Conservation (phyloP, 2,329 filamentous ascomycete genomes). For the Lizonia empirigonia region DNA sequence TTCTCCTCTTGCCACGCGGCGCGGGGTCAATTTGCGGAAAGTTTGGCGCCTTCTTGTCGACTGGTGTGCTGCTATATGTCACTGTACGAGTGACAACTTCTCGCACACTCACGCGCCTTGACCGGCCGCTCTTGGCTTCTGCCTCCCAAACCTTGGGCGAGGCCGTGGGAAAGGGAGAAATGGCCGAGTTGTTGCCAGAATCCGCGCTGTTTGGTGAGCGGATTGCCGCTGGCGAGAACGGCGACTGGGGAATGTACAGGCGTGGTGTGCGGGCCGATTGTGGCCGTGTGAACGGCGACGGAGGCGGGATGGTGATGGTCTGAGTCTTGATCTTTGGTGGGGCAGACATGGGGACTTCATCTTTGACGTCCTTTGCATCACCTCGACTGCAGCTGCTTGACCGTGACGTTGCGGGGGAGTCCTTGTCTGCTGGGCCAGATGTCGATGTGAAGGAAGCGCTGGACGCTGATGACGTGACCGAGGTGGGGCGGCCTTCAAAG, state of each 20-base stretch:
- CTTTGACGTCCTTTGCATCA: slow-evolving; percentile 31
- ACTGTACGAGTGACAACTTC: slow-evolving; percentile 95
- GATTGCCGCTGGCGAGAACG: slow-evolving; percentile 65
- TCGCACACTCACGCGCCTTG: slow-evolving; percentile 71
- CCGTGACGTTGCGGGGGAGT: slow-evolving; percentile 44
- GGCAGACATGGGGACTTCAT: slow-evolving; percentile 50
- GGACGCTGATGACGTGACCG: slow-evolving; percentile 46
- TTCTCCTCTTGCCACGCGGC: slow-evolving; percentile 90
- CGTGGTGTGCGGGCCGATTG: slow-evolving; percentile 64
- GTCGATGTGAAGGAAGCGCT: slow-evolving; percentile 46
- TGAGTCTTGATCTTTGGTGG: slow-evolving; percentile 53
- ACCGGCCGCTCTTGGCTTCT: slow-evolving; percentile 66
- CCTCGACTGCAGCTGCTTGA: slow-evolving; percentile 48
- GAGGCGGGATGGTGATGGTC: slow-evolving; percentile 65
- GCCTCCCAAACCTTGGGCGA: slow-evolving; percentile 82
- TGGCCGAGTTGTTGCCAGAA: slow-evolving; percentile 50
- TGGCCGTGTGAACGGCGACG: slow-evolving; percentile 67
- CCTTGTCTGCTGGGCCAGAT: slow-evolving; percentile 40
- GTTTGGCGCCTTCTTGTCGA: slow-evolving; percentile 49
- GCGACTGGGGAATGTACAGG: slow-evolving; percentile 78
- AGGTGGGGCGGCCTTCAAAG: slow-evolving; percentile 51
- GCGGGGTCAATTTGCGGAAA: slow-evolving; percentile 77
- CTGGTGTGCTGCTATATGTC: slow-evolving; percentile 72
- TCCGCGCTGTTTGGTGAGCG: slow-evolving; percentile 71
- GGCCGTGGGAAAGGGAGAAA: slow-evolving; percentile 76